phyloP scores from a whole-genome alignment of 2,329 filamentous ascomycete species.

The Diaporthe sp. region DNA sequence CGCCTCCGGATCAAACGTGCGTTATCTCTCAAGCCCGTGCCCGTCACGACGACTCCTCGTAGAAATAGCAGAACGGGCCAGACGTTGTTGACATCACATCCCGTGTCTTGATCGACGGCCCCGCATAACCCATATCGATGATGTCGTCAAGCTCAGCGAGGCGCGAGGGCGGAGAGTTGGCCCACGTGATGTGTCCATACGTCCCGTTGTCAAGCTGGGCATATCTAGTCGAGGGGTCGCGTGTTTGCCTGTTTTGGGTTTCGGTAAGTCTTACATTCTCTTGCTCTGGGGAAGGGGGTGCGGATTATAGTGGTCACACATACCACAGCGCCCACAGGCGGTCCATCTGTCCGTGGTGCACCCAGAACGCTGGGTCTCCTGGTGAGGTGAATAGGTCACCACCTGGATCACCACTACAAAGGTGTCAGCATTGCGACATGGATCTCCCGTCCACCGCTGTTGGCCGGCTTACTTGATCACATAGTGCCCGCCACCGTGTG shows the following conservation, averaged over 20 bases:
- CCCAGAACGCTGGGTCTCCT: slow-evolving; percentile 51
- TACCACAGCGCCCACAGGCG: slow-evolving; percentile 42
- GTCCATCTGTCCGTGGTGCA: slow-evolving; percentile 51
- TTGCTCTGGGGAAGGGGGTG: background rate
- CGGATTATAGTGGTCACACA: background rate
- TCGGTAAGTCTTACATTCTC: background rate
- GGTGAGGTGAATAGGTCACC: slow-evolving; percentile 25
- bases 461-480: slow-evolving; percentile 21
- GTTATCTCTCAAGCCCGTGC: background rate
- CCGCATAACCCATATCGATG: slow-evolving; percentile 20
- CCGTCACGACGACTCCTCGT: slow-evolving; percentile 7
- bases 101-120: slow-evolving; percentile 24
- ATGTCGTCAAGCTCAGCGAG: background rate
- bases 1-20: background rate
- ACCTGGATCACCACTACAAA: slow-evolving; percentile 30
- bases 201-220: slow-evolving; percentile 2
- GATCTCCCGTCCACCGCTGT: background rate
- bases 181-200: slow-evolving; percentile 19
- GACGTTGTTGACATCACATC: slow-evolving; percentile 30
- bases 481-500: slow-evolving; percentile 37
- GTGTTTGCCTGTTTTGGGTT: slow-evolving; percentile 38
- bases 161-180: slow-evolving; percentile 2
- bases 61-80: slow-evolving; percentile 28
- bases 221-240: background rate
- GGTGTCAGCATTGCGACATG: background rate